Evolutionary conservation across 2,329 filamentous ascomycete genomes (phyloP).

Genomic region (Aspergillaceae sp.): DNA sequence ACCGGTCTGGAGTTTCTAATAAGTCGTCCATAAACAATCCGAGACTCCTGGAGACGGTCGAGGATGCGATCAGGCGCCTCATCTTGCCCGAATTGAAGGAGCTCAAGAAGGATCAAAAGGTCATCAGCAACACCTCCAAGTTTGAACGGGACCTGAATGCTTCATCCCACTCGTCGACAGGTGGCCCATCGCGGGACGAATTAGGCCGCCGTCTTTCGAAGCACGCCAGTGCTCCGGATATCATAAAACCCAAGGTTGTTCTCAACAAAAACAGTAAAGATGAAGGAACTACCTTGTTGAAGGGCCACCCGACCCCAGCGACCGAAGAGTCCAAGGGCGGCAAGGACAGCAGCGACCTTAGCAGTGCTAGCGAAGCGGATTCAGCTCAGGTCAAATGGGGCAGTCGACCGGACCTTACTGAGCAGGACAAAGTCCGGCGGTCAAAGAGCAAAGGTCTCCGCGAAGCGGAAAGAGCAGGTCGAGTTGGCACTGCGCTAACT

Average conservation of each 20-base stretch:
- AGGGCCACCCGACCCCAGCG: conserved; percentile 32
- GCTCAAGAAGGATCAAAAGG: conserved; percentile 81
- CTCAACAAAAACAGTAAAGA: conserved; percentile 52
- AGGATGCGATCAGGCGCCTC: conserved; percentile 81
- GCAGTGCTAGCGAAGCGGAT: conserved; percentile 22
- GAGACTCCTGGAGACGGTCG: conserved; percentile 79
- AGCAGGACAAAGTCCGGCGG: conserved; percentile 45
- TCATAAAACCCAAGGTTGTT: conserved; percentile 54
- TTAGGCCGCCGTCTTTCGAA: conserved; percentile 50
- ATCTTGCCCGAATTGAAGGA: conserved; percentile 88
- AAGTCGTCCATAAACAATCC: conserved; percentile 82
- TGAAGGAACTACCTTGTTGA: conserved; percentile 49
- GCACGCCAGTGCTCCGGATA: conserved; percentile 53
- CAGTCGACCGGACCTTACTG: conserved; percentile 40
- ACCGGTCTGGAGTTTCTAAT: conserved; percentile 48
- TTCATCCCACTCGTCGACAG: conserved; percentile 49
- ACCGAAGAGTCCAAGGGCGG: conserved; percentile 45
- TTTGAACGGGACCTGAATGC: conserved; percentile 58
- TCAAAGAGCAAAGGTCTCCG: conserved; percentile 48
- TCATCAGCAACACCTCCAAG: conserved; percentile 60
- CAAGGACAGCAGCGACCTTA: conserved; percentile 41
- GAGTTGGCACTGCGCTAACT: conserved; percentile 51
- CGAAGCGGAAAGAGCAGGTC: conserved; percentile 48
- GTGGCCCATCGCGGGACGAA: conserved; percentile 47
- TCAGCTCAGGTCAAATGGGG: conserved; percentile 36